Evolutionary conservation across 768 basidiomycete species (phyloP).

Genomic region (Candolleomyces aberdarensis): DNA sequence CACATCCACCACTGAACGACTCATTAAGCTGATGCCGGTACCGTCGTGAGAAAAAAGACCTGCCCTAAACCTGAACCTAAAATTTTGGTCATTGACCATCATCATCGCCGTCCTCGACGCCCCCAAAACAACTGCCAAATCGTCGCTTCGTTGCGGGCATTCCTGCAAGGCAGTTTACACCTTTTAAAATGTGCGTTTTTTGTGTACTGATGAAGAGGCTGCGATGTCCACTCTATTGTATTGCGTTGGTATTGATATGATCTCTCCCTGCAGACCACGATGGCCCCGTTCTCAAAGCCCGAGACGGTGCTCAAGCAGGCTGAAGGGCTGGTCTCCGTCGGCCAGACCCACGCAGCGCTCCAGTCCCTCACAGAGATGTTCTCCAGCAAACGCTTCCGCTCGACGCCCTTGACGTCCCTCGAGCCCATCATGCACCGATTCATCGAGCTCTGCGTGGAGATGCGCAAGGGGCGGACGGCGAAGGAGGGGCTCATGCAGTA

Average conservation of each 20-base stretch:
- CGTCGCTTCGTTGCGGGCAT: slow-evolving; percentile 6
- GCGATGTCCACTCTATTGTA: not conserved
- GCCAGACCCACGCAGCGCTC: slow-evolving; percentile 85
- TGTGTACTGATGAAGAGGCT: not conserved
- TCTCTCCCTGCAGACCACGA: slow-evolving; percentile 28
- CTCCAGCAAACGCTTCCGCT: slow-evolving; percentile 88
- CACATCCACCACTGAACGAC: not conserved
- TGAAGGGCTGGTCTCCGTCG: slow-evolving; percentile 91
- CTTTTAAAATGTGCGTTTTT: not conserved
- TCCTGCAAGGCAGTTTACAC: not conserved
- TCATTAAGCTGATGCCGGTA: not conserved
- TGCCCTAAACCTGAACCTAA: not conserved
- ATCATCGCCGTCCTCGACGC: slow-evolving; percentile 1
- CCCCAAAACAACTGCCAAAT: not conserved
- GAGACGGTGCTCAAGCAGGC: slow-evolving; percentile 90
- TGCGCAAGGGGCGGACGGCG: slow-evolving; percentile 90
- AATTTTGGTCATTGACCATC: not conserved
- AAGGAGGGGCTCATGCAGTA: slow-evolving; percentile 96
- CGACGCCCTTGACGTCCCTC: slow-evolving; percentile 81
- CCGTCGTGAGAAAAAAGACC: not conserved
- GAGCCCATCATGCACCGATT: slow-evolving; percentile 97
- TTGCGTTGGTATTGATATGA: not conserved
- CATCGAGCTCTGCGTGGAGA: slow-evolving; percentile 93
- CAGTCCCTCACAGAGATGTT: slow-evolving; percentile 93
- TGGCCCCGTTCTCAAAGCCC: slow-evolving; percentile 90